Evolutionary conservation across 345 rosid genomes (phyloP), one percentile per base, ranked within the genome.

Genomic region (Murraya paniculata): DNA sequence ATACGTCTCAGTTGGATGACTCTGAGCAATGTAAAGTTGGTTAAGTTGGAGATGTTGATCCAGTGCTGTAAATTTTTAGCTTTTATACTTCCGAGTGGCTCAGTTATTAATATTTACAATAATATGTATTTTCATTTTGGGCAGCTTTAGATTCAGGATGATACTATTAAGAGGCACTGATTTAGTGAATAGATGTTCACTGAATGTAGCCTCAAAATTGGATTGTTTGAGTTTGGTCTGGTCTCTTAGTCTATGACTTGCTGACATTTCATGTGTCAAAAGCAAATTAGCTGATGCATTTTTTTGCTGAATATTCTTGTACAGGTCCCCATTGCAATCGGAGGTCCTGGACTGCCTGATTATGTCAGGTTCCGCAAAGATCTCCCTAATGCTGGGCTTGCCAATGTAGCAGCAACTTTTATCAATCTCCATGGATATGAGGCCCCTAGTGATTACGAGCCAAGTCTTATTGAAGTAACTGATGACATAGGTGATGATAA

Each of bases 331-430:
- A 81, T 94, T 70, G 99, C 98, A n/a, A 92, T 96, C 22, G 97
- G 99, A 76, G 99, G 98, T 59, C 97, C 97, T 5, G 98, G 98
- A 31, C 69, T 94, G 84, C 79, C 87, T 3, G 65, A 86, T 27
- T 88, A 93, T 70, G 94, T 88, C 9, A 89, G 88, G 79, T 90
- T 90, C 90, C 94, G 98, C 75, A 78, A 80, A 41, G 94, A 92
- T 81, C 67, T 96, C 35, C 89, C 89, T 0, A 69, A 30, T 11
- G 93, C 89, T 0, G 98, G 98, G 70, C 97, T 96, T 19, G 99
- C 97, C 2, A 96, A 96, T 77, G 98, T 96, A 28, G 98, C 97
- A 69, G 99, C 99, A n/a, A 94, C 98, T 0, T 91, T 96, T 79
- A 91, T 94, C 81, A 96, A 94, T 86, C 95, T 96, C 60, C 99